Base-by-base conservation (phyloP, 176 grass and related monocot species). In the Oropetium thomaeum region DNA sequence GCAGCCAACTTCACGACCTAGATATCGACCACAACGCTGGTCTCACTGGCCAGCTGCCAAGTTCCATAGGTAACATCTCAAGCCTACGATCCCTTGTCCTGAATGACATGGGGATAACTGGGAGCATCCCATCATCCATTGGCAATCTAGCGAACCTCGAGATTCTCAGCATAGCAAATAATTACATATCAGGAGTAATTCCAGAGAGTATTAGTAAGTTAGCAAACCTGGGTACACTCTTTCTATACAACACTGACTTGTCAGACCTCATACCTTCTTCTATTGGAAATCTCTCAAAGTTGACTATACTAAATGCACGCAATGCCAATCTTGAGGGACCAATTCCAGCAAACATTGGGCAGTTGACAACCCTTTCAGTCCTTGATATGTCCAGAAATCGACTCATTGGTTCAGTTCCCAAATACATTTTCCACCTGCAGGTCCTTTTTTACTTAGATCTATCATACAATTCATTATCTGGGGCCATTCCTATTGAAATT, bases 31-130 rank as follows among this genome's bases (percentile, higher is more conserved):
- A 7, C n/a, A 77, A 77, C 4, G 1, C 33, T 27, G 3, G 16
- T 52, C 51, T 77, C 59, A 77, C 42, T 2, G 74, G 74, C 7
- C 30, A 77, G 14, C 30, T 77, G 34, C 74, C 74, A 48, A 8
- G 0, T 28, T 77, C 61, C 0, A 49, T 66, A 12, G 61, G 7
- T 15, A 77, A 77, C 0, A 41, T 77, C 59, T 65, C 74, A 51
- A n/a, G 4, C 43, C 51, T 23, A 2, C 1, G 1, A 0, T 3
- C 0, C 74, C 37, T 52, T 37, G 52, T n/a, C 30, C 15, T 77
- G 4, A 8, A 0, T 19, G 28, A 19, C 42, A 33, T 51, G 10
- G 30, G 19, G 43, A 51, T 77, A 8, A 65, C 59, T 5, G 74
- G 30, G 1, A 77, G 28, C 11, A 76, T 76, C 29, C 73, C 73